phyloP scores from a whole-genome alignment of 345 rosid genomes.

The Eutrema heterophyllum region DNA sequence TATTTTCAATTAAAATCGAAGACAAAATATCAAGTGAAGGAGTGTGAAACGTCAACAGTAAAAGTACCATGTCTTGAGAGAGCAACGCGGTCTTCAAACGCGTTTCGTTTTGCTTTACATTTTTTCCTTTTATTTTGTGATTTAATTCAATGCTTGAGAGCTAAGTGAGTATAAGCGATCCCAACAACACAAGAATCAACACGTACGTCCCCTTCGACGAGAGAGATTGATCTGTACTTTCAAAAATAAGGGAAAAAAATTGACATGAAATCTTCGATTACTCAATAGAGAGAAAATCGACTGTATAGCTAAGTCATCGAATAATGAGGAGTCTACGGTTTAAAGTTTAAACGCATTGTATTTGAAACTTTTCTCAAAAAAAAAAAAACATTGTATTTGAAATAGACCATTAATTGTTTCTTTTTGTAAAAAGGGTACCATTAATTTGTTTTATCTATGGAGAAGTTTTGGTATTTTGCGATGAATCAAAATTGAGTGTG shows the following conservation, averaged over 20 bases:
- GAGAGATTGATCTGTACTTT: background rate
- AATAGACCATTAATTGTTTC: no score
- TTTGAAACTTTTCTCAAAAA: no score
- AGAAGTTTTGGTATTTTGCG: no score
- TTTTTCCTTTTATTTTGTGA: background rate
- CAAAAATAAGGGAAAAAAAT: no score
- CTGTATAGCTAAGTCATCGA: background rate
- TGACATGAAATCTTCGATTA: background rate
- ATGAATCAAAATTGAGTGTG: no score
- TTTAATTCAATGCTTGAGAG: constrained; percentile 9
- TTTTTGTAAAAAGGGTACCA: no score
- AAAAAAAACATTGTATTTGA: no score
- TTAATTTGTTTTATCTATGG: no score
- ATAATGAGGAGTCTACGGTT: background rate
- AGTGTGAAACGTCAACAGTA: background rate
- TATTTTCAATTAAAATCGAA: background rate
- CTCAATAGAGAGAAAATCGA: background rate
- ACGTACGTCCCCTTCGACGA: constrained; percentile 5
- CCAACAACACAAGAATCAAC: background rate
- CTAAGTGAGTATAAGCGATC: background rate
- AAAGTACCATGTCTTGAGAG: background rate
- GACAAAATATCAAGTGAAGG: background rate
- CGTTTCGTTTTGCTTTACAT: background rate
- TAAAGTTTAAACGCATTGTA: background rate
- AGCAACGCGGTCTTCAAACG: constrained; percentile 21